phyloP scores from a whole-genome alignment of 495 filamentous ascomycete genomes.

The Tuber umbilicatum region DNA sequence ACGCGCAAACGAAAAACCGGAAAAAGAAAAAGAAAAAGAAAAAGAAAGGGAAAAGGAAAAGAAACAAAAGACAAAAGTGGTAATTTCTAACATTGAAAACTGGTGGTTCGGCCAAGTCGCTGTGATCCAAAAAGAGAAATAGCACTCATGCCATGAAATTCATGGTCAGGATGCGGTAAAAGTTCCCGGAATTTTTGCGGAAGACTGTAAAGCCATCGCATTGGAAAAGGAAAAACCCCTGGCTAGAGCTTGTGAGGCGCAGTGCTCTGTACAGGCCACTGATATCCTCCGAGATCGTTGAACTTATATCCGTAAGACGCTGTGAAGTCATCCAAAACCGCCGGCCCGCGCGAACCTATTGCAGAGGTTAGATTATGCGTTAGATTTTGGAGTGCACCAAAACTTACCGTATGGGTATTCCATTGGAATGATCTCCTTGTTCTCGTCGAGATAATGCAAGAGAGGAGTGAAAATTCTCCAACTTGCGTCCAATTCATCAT shows the following conservation, averaged over 20 bases:
- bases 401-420: slow-evolving; percentile 98
- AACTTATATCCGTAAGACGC: slow-evolving; percentile 98
- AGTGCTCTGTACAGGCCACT: slow-evolving; percentile 70
- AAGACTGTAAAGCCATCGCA: not conserved
- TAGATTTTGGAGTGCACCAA: slow-evolving; percentile 1
- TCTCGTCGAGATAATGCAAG: slow-evolving; percentile 95
- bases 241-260: slow-evolving; percentile 67
- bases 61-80: not conserved
- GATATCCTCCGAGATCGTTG: slow-evolving; percentile 91
- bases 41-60: not conserved
- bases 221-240: not conserved
- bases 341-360: slow-evolving; percentile 87
- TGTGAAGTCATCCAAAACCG: slow-evolving; percentile 96
- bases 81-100: slow-evolving; percentile 4
- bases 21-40: not conserved
- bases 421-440: slow-evolving; percentile 99
- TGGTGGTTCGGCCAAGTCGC: not conserved
- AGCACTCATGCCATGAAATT: not conserved
- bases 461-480: slow-evolving; percentile 99
- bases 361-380: slow-evolving; percentile 25
- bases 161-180: not conserved
- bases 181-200: not conserved
- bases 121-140: slow-evolving; percentile 4
- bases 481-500: slow-evolving; percentile 95
- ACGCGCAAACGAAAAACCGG: not conserved